Base-by-base conservation (phyloP, 257 asterid genomes). In the Pogostemon cablin region DNA sequence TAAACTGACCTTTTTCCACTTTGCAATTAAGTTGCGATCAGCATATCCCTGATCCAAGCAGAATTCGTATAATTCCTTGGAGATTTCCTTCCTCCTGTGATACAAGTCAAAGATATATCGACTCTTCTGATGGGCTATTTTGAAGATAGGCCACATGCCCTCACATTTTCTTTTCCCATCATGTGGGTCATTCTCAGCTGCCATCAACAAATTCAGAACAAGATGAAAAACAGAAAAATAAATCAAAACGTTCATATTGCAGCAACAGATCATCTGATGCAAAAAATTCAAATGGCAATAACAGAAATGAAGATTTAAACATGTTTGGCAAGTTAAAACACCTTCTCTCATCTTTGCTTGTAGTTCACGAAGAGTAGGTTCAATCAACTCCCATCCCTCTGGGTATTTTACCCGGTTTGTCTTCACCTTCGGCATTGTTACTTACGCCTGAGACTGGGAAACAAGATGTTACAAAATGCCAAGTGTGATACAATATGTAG, bases 331-430 rank as follows among this genome's bases (percentile, higher is more conserved):
- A 34, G 59, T 11, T 10, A 37, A 66, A 63, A 55, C 59, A 90
- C 97, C 96, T 88, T 92, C 98, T 78, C 98, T 87, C 98, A 92
- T 92, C 78, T 88, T 90, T 10, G 91, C 96, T 80, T 90, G 96
- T 5, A 92, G 83, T 60, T 92, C 98, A 69, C 57, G 82, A 17
- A 92, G 90, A 15, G 96, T 92, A 34, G 98, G 98, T 72, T 92
- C 98, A 72, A 92, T 90, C 81, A 92, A 75, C 75, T 92, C 96
- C 98, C 98, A 92, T 9, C 98, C 98, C 71, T 86, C 91, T 5
- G 96, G 98, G 71, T 83, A 86, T 65, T 82, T 86, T 60, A 88
- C 89, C 54, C 95, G 81, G 83, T 81, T 92, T 6, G 98, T 92
- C 86, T 85, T 86, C 84, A 92, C 96, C 86, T 92, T 92, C 4